Conservation (phyloP, 2,329 filamentous ascomycete species). For the Apiospora phragmitis region DNA sequence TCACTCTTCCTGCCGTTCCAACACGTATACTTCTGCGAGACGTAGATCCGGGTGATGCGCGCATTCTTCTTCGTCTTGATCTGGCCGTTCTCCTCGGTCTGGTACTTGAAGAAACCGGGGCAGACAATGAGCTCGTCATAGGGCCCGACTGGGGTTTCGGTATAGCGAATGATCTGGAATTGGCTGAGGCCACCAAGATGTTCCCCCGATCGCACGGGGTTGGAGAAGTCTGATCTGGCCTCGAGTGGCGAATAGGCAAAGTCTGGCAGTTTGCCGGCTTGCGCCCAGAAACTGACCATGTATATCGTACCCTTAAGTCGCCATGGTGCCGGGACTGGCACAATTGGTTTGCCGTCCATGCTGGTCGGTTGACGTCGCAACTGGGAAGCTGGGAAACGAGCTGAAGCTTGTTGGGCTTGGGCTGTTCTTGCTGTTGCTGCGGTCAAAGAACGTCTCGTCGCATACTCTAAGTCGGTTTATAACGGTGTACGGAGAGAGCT, state of each 20-base stretch:
- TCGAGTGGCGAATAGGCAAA: conserved; percentile 50
- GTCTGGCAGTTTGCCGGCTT: conserved; percentile 33
- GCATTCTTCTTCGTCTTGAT: conserved; percentile 35
- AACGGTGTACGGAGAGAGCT: neutral
- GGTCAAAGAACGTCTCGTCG: neutral
- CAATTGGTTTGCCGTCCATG: conserved; percentile 19
- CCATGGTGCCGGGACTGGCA: conserved; percentile 40
- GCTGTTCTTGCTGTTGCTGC: neutral
- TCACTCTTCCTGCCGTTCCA: conserved; percentile 54
- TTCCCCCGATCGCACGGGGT: conserved; percentile 31
- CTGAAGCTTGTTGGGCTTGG: neutral
- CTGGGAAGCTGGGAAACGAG: neutral
- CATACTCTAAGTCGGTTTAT: neutral
- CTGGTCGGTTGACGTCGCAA: neutral
- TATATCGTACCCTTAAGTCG: conserved; percentile 46
- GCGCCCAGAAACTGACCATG: conserved; percentile 42
- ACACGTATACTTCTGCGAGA: conserved; percentile 51
- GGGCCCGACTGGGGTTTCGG: conserved; percentile 49
- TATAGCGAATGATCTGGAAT: conserved; percentile 53
- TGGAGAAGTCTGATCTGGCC: conserved; percentile 39
- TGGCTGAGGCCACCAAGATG: conserved; percentile 47
- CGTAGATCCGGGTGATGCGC: conserved; percentile 55
- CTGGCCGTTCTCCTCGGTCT: conserved; percentile 35
- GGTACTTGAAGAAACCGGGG: conserved; percentile 47
- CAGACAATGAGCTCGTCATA: conserved; percentile 54